Base-by-base conservation (phyloP, 768 basidiomycete species). In the Auricularia sp. region DNA sequence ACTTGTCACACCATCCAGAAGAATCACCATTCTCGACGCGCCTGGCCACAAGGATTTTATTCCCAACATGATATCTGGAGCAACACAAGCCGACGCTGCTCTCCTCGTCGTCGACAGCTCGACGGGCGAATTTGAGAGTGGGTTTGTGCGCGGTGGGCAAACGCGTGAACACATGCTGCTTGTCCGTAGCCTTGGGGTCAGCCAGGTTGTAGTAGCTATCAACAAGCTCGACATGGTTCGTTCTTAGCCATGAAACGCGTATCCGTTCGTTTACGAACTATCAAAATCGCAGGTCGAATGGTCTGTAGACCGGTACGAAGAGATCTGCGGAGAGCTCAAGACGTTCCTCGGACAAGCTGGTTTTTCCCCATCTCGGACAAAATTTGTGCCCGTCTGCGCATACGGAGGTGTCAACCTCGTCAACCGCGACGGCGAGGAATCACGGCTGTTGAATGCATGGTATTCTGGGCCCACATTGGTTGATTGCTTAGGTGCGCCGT, bases 21-120 rank as follows among this genome's bases (percentile, higher is more conserved):
- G 86, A 67, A 86, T 98, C 68, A 97, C 94, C 1, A 84, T 99
- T n/a, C 83, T 99, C 36, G 97, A 99, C 70, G 96, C 96, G 0
- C 97, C 97, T 0, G 97, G 97, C 0, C 97, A 99, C 75, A 89
- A 87, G 68, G 97, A 99, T 72, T 98, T 98, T 70, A 90, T 99
- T 67, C 97, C 97, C 1, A 98, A 98, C 73, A 98, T 98, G 96
- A 99, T 99, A 63, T 98, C 95, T 0, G 97, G 97, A 1, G 96
- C 97, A 6, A 87, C 95, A 2, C 97, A 98, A 75, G 97, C 96
- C 0, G 97, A 98, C 69, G 92, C 92, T 59, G 94, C 97, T 0
- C 76, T 98, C 7, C 85, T 98, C 24, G 95, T 98, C 3, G 87
- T 99, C 34, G 97, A 97, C 73, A 87, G 94, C 1, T 81, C 88